Percentiles rank a stretch among this genome's conserved stretches.
Conservation (phyloP, 2,329 filamentous ascomycete species). For the Geosmithia flava region DNA sequence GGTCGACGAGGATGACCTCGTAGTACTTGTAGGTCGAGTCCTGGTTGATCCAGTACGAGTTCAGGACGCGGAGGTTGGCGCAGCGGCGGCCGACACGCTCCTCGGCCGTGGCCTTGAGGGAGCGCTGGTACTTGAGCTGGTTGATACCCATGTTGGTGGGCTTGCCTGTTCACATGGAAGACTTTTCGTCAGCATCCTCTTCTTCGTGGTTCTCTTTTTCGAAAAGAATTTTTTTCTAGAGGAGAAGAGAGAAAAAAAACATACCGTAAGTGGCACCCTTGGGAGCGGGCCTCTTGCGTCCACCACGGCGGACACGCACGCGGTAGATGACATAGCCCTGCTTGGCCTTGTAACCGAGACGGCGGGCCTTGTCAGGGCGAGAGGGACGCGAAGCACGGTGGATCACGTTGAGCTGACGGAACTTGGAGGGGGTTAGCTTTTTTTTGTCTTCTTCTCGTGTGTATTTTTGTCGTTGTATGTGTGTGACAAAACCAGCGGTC, state of each 20-base stretch:
- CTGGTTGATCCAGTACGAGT: slow-evolving; percentile 99
- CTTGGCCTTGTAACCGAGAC: slow-evolving; percentile 99
- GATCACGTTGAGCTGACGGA: slow-evolving; percentile 98
- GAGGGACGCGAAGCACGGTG: slow-evolving; percentile 97
- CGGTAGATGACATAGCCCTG: slow-evolving; percentile 99
- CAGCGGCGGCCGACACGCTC: slow-evolving; percentile 99
- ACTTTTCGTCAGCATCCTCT: neutral
- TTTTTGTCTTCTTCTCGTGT: too few species aligned
- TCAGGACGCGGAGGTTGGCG: slow-evolving; percentile 97
- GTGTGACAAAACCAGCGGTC: too few species aligned
- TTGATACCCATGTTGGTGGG: slow-evolving; percentile 99
- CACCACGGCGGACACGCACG: slow-evolving; percentile 94
- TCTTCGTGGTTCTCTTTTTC: neutral
- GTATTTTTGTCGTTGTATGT: neutral
- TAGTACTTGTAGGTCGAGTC: slow-evolving; percentile 99
- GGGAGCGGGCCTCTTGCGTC: slow-evolving; percentile 89
- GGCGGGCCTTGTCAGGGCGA: slow-evolving; percentile 98
- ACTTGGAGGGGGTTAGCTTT: slow-evolving; percentile 34
- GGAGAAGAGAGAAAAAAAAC: slow-evolving; percentile 16
- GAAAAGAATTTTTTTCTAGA: slow-evolving; percentile 5
- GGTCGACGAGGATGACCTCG: slow-evolving; percentile 99
- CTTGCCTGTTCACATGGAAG: slow-evolving; percentile 61
- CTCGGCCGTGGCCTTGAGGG: slow-evolving; percentile 93
- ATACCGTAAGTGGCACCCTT: slow-evolving; percentile 99
- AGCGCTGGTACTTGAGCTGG: slow-evolving; percentile 99